Evolutionary conservation across 305 asterid species (phyloP), one percentile per base, ranked within the genome.

Genomic region (Fraxinus angustifolia): DNA sequence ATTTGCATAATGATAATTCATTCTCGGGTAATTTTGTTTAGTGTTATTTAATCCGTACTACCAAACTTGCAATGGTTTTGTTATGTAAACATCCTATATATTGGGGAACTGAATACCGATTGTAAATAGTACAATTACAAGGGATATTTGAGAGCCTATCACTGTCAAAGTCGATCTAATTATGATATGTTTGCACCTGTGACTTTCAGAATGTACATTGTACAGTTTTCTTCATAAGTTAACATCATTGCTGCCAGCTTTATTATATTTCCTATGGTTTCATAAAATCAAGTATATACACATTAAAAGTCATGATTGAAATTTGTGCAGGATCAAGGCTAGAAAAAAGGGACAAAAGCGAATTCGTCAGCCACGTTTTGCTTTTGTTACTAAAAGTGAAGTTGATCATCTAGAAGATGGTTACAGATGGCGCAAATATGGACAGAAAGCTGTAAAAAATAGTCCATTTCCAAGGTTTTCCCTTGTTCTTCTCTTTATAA

Each of bases 371-470:
- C 91, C 88, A 5, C 92, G 97, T 26, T 86, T 88, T 83, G 97
- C 97, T 26, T 94, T 94, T 87, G 91, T 91, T 84, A 94, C 98
- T 7, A 94, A 91, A 88, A 94, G 94, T 81, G 97, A 93, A 80
- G 89, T 93, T 80, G 98, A 94, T 87, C 92, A 92, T 84, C 96
- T 94, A 14, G 98, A 94, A 83, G 98, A 94, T 85, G 98, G 98
- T 35, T 94, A 94, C 75, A 86, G 97, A 83, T 94, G 98, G 98
- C 80, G 98, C 78, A 94, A 94, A 81, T 94, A 93, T 84, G 98
- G 98, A 8, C 98, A 94, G 79, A 94, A 94, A 78, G 95, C 97
- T 21, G 97, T 94, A 0, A 93, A 93, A 81, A 90, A 93, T 72
- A 93, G 97, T 87, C 97, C 97, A 30, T 92, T 82, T 73, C 97